Percentiles rank a stretch among this genome's conserved stretches.
phyloP scores from a whole-genome alignment of 176 grass and related monocot species.

The Dactylis glomerata region DNA sequence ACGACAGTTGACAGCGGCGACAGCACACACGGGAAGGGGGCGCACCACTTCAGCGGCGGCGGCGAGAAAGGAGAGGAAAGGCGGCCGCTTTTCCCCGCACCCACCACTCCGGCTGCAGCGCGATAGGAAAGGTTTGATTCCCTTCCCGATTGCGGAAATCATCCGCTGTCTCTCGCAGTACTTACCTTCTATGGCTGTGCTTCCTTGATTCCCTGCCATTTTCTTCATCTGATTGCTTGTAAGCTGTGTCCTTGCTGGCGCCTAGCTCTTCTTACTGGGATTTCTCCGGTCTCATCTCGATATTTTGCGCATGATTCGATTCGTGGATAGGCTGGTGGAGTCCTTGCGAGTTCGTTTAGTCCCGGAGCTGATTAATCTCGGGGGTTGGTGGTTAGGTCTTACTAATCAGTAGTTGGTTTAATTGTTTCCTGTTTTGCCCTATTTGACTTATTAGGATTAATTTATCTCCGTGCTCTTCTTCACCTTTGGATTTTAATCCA shows the following conservation, averaged over 20 bases:
- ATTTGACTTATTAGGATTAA: background rate
- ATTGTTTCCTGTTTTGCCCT: background rate
- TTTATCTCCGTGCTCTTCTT: background rate
- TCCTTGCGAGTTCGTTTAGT: background rate
- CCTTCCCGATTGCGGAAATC: background rate
- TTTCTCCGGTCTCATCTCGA: background rate
- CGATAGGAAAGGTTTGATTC: slow-evolving; percentile 30
- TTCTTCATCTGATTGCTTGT: slow-evolving; percentile 6
- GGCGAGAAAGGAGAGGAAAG: slow-evolving; percentile 17
- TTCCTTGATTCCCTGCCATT: slow-evolving; percentile 5
- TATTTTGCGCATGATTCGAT: background rate
- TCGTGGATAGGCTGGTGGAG: background rate
- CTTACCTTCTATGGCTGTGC: background rate
- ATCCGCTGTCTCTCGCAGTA: background rate
- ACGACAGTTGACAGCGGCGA: background rate
- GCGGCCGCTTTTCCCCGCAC: slow-evolving; percentile 24
- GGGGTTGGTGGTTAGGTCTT: background rate
- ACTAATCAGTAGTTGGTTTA: background rate
- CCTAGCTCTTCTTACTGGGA: background rate
- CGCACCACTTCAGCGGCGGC: slow-evolving; percentile 1
- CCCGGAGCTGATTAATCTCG: slow-evolving; percentile 1
- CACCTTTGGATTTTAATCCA: background rate
- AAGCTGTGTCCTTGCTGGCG: background rate
- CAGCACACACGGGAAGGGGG: background rate
- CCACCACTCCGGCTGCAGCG: background rate